phyloP scores from a whole-genome alignment of 2,329 filamentous ascomycete species.

The Exserohilum rostratum region DNA sequence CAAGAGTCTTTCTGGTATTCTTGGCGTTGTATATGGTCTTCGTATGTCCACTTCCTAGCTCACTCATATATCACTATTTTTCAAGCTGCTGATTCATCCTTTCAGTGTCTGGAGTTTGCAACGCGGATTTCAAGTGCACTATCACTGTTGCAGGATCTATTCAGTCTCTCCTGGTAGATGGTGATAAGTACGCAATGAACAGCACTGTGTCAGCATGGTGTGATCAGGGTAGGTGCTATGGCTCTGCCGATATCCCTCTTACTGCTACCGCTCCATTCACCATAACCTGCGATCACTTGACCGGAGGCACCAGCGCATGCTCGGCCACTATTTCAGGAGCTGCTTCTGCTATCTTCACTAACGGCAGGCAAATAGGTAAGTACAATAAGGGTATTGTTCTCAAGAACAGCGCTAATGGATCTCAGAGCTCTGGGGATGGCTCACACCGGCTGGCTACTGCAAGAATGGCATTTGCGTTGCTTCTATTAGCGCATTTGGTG shows the following conservation, averaged over 20 bases:
- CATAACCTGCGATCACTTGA: slow-evolving; percentile 9
- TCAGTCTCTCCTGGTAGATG: slow-evolving; percentile 10
- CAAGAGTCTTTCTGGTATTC: background rate
- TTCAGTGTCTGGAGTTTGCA: slow-evolving; percentile 6
- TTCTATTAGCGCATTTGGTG: slow-evolving; percentile 7
- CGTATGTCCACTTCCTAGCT: background rate
- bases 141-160: slow-evolving; percentile 10
- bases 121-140: background rate
- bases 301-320: background rate
- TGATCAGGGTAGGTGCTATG: slow-evolving; percentile 6
- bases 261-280: slow-evolving; percentile 8
- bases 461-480: slow-evolving; percentile 6
- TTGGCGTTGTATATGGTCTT: slow-evolving; percentile 3
- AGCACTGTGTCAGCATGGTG: slow-evolving; percentile 7
- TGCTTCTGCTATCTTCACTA: slow-evolving; percentile 6
- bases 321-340: slow-evolving; percentile 8
- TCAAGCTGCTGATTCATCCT: background rate
- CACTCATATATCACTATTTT: background rate
- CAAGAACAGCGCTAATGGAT: background rate
- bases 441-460: slow-evolving; percentile 10
- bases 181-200: slow-evolving; percentile 4
- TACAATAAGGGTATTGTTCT: background rate
- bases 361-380: slow-evolving; percentile 10
- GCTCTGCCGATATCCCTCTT: slow-evolving; percentile 1
- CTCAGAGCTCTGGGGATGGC: slow-evolving; percentile 9